Percentiles rank a stretch among this genome's conserved stretches.
Conservation (phyloP, 176 grass and related monocot species). For the Avena eriantha region DNA sequence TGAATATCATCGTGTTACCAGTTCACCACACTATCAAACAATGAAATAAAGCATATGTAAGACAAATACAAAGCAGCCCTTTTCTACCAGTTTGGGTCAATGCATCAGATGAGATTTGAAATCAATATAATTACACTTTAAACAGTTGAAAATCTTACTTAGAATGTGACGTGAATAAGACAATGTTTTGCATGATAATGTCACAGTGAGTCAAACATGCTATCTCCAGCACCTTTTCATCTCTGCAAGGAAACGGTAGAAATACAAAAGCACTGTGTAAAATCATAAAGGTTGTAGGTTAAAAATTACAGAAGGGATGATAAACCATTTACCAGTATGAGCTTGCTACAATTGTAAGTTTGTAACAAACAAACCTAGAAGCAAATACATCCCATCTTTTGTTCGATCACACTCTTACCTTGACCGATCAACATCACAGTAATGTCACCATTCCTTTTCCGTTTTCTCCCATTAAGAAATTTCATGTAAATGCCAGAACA, state of each 20-base stretch:
- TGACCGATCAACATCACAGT: slow-evolving; percentile 6
- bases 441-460: not conserved
- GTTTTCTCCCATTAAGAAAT: slow-evolving; percentile 16
- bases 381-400: not conserved
- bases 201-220: not conserved
- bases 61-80: not conserved
- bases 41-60: slow-evolving; percentile 8
- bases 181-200: not conserved
- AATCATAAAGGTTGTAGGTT: not conserved
- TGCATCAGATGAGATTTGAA: not conserved
- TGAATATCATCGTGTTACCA: not conserved
- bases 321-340: slow-evolving; percentile 27
- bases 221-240: not conserved
- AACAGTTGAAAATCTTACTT: slow-evolving; percentile 29
- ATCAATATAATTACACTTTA: not conserved
- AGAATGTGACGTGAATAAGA: not conserved
- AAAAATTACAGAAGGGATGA: slow-evolving; percentile 7
- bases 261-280: not conserved
- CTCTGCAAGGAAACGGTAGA: slow-evolving; percentile 24
- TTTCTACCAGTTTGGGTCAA: slow-evolving; percentile 3
- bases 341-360: not conserved
- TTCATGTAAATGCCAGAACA: not conserved
- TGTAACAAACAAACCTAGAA: not conserved
- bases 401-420: not conserved
- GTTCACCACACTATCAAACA: slow-evolving; percentile 8